phyloP scores from a whole-genome alignment of 768 basidiomycete genomes.

The Hypsizygus marmoreus region DNA sequence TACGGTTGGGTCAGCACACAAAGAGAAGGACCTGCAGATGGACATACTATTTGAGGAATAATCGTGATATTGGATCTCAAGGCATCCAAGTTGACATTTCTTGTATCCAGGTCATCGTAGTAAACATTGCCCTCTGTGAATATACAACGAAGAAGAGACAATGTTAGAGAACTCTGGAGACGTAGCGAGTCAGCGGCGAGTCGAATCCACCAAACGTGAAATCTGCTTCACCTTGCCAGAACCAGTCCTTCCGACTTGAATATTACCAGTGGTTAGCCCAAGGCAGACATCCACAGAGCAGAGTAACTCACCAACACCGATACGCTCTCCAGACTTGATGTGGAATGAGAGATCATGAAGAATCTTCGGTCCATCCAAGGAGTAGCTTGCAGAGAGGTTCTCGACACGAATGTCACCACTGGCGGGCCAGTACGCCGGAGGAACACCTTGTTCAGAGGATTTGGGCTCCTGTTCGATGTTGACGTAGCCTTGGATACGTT shows the following conservation, averaged over 20 bases:
- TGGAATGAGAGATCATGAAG: constrained; percentile 54
- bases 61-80: constrained; percentile 62
- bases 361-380: constrained; percentile 54
- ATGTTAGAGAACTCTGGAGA: constrained; percentile 53
- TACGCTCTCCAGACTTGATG: constrained; percentile 56
- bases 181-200: background rate
- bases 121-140: constrained; percentile 56
- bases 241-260: constrained; percentile 44
- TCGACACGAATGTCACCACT: constrained; percentile 57
- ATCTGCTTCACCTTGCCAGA: constrained; percentile 41
- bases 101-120: constrained; percentile 55
- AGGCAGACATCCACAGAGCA: background rate
- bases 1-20: background rate
- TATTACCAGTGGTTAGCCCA: background rate
- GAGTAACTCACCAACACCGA: constrained; percentile 45
- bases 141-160: constrained; percentile 60
- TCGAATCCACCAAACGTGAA: background rate
- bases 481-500: constrained; percentile 73
- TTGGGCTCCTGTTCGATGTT: constrained; percentile 58
- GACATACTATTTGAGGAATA: constrained; percentile 49
- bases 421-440: constrained; percentile 69
- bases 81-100: constrained; percentile 53
- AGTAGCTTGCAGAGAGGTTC: constrained; percentile 57
- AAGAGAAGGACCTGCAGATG: background rate
- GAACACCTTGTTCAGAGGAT: constrained; percentile 40